Evolutionary conservation across 495 filamentous ascomycete species (phyloP), one percentile per base, ranked within the genome.

Genomic region (Pseudomonodictys pantanalensis): DNA sequence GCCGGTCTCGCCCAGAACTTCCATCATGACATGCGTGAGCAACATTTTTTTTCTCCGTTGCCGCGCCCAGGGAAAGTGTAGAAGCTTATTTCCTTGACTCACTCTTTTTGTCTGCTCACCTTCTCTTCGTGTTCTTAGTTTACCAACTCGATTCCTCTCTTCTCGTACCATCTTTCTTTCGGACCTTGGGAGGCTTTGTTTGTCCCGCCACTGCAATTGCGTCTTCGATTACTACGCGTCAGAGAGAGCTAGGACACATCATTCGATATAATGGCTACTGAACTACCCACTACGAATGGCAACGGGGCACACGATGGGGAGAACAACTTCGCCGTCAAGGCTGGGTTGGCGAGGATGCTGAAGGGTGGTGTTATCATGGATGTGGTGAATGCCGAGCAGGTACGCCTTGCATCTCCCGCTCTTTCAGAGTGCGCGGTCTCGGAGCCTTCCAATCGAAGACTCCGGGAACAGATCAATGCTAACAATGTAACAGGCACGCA

Each of bases 331-430:
- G 70, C 82, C 54, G 82, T 95, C 82, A 98, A 98, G 83, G 88
- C 88, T 42, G 93, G 93, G 28, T 78, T 98, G 53, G 93, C 93
- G 20, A 86, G 92, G 71, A 98, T 98, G 93, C 76, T 98, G 70
- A 95, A 97, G 78, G 93, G 93, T 71, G 93, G 93, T 62, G 93
- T 98, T 33, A 98, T 98, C 73, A 98, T 98, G 93, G 93, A 98
- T 73, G 93, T 97, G 52, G 91, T 96, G 35, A 91, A 92, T 71
- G 89, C 91, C 17, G 86, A 88, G 64, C 91, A 98, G 80, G 87
- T 87, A 77, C 46, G 67, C 39, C 10, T 50, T 47, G 29, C 50
- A 32, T 35, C 22, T 55, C 41, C 43, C 8, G 38, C 48, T 46
- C 23, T 20, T 32, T 47, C 18, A 25, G 51, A n/a, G n/a, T n/a